A percentile compares a stretch with the other conserved stretches of the same genome.
Conservation (phyloP, 257 asterid genomes). For the Misopates orontium region DNA sequence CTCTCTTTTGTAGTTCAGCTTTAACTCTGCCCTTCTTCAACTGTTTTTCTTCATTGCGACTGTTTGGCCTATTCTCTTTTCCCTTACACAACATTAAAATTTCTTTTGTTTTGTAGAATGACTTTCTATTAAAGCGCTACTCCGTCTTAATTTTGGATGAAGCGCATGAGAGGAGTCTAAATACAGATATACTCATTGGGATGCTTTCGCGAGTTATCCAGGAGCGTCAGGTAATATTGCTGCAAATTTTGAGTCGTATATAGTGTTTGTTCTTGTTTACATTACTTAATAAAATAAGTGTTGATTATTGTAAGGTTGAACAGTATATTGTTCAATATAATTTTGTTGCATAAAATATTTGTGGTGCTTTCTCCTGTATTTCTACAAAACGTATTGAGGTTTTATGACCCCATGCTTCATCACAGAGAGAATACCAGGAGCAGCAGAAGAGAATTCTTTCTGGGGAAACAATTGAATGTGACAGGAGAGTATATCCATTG, state of each 20-base stretch:
- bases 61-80: not conserved
- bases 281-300: not conserved
- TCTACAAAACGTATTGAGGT: constrained; percentile 15
- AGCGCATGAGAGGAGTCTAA: constrained; percentile 97
- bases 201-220: constrained; percentile 96
- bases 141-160: constrained; percentile 89
- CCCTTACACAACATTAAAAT: not conserved
- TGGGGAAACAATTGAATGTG: constrained; percentile 51
- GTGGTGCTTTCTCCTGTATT: constrained; percentile 4
- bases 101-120: constrained; percentile 49
- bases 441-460: constrained; percentile 62
- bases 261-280: constrained; percentile 14
- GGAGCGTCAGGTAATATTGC: constrained; percentile 63
- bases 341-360: not conserved
- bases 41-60: constrained; percentile 9
- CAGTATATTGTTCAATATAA: not conserved
- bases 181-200: constrained; percentile 96
- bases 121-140: constrained; percentile 80
- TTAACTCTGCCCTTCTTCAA: not conserved
- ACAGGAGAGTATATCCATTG: constrained; percentile 66
- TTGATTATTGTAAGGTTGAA: not conserved
- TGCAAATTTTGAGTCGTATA: constrained; percentile 19
- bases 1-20: constrained; percentile 15
- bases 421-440: constrained; percentile 65
- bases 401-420: constrained; percentile 20